Evolutionary conservation across 2,329 filamentous ascomycete species (phyloP), one percentile per base, ranked within the genome.

Genomic region (Canariomyces notabilis): DNA sequence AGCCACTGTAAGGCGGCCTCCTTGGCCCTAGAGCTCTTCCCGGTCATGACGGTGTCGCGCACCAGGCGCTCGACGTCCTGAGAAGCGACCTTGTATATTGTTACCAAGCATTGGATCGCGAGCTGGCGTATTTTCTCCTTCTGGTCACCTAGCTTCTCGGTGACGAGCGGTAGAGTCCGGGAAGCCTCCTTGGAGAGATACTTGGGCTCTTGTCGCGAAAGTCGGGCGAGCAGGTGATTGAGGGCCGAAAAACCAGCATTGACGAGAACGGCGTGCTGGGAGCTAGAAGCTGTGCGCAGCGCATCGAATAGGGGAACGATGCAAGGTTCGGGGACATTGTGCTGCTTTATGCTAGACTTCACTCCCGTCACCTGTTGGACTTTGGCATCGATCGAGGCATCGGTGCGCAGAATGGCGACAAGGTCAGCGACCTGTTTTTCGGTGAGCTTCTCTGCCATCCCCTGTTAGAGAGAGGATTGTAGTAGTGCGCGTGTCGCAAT

Each of bases 261-360:
- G 55, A 85, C 82, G 51, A 95, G 82, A 26, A 80, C 79, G 35
- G 83, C 83, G 60, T 94, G 86, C 58, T 87, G 83, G 34, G 87
- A 87, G 44, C 75, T 72, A 55, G 91, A 85, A 50, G 88, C 86
- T 43, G 82, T 70, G 53, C 85, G 84, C 59, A 94, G 75, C 53
- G 84, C 87, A 51, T 96, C 89, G 67, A 95, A 94, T 53, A 95
- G 80, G 48, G 80, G 74, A 20, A 80, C 69, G 57, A 94, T 78
- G 59, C 76, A 79, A 44, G 69, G 67, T 55, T 94, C 88, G 50
- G 89, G 88, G 37, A 95, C 87, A 70, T 89, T 89, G 64, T 87
- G 85, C 67, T 95, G 89, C 67, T 95, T 95, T 74, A 95, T 95
- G 64, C 82, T 80, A 35, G 87, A 89, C 69, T 95, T 95, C 67